A percentile compares a stretch with the other conserved stretches of the same genome.
These are phyloP conservation scores for Leccinellum luteum DNA, from an alignment of 768 basidiomycete species.

Conservation along the genomic window DNA sequence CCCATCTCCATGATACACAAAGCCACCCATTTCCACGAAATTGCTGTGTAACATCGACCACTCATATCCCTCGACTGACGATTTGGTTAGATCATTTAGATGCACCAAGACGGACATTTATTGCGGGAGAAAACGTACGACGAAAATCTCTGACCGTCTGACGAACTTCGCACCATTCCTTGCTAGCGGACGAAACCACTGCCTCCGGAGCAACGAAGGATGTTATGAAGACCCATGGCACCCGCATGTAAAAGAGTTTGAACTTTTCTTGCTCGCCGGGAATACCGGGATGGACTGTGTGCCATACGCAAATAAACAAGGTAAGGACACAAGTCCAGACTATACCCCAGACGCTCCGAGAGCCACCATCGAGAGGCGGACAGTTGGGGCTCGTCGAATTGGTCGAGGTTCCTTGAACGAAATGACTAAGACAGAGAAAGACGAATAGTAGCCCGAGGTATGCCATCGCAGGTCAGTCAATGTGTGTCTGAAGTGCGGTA, in stretches of 20 bases:
- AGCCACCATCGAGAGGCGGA: background rate
- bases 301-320: conserved; percentile 1
- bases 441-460: background rate
- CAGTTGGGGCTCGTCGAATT: background rate
- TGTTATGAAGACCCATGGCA: background rate
- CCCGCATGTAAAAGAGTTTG: background rate
- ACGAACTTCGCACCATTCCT: background rate
- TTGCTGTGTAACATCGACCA: background rate
- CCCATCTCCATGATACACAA: background rate
- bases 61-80: background rate
- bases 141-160: background rate
- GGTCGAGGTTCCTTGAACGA: background rate
- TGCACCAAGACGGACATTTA: background rate
- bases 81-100: background rate
- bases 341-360: background rate
- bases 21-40: background rate
- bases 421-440: background rate
- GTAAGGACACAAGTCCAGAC: background rate
- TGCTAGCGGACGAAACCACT: background rate
- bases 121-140: background rate
- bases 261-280: background rate
- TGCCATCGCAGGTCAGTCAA: background rate
- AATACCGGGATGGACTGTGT: background rate
- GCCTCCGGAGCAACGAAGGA: background rate
- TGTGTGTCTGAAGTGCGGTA: background rate